phyloP scores from a whole-genome alignment of 2,329 filamentous ascomycete species.

The Colletotrichum spaethianum region DNA sequence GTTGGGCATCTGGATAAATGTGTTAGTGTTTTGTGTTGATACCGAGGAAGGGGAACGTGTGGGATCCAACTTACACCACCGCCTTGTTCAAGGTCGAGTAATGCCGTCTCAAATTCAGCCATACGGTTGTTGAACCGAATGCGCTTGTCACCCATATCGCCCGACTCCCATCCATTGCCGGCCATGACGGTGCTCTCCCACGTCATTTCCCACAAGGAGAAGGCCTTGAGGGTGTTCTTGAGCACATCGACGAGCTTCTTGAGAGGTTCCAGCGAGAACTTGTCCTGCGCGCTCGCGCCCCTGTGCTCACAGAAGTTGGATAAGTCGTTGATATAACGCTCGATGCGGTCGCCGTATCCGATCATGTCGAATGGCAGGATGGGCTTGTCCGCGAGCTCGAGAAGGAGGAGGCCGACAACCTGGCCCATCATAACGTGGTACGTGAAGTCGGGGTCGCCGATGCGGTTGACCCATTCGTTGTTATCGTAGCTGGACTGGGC shows the following conservation, averaged over 20 bases:
- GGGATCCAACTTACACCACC: conserved; percentile 74
- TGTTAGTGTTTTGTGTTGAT: conserved; percentile 37
- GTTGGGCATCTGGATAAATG: conserved; percentile 75
- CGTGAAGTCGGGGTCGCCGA: conserved; percentile 85
- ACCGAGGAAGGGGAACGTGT: neutral
- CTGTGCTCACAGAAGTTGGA: conserved; percentile 35
- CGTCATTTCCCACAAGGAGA: conserved; percentile 81
- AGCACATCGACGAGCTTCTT: conserved; percentile 75
- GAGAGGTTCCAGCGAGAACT: conserved; percentile 69
- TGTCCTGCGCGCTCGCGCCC: conserved; percentile 70
- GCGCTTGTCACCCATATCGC: conserved; percentile 76
- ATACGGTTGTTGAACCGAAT: conserved; percentile 84
- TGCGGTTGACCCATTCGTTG: conserved; percentile 85
- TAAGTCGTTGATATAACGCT: conserved; percentile 76
- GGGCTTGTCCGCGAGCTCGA: conserved; percentile 86
- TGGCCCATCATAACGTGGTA: conserved; percentile 87
- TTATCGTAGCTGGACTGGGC: conserved; percentile 91
- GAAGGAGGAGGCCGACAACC: conserved; percentile 83
- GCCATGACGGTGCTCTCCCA: conserved; percentile 83
- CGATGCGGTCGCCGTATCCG: conserved; percentile 78
- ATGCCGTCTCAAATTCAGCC: conserved; percentile 83
- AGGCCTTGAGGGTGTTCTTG: conserved; percentile 71
- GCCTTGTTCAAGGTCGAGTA: conserved; percentile 81
- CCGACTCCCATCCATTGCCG: conserved; percentile 82
- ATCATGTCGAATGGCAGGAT: conserved; percentile 86